Evolutionary conservation across 139 green algal species (phyloP), one percentile per base, ranked within the genome.

Genomic region (Ettlia oleoabundans): DNA sequence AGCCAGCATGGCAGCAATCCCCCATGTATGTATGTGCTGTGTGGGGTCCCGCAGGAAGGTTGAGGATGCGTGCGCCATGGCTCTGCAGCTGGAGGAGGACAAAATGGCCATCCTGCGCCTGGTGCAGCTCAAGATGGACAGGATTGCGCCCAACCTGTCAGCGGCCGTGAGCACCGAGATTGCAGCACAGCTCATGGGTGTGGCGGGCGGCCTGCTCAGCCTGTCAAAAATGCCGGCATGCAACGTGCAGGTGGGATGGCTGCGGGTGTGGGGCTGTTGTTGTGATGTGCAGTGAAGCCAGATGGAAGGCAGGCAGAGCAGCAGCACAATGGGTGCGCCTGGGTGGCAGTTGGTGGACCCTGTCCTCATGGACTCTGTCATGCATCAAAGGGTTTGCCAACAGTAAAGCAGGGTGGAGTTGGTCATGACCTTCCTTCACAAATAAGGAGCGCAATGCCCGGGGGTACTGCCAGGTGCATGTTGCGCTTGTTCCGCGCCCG

Each of bases 81-180:
- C 89, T 3, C 77, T 97, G 42, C 75, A 91, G 74, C 89, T 99
- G 51, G 96, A 99, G 81, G 88, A 90, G 64, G 94, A 97, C 86
- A 97, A 97, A 82, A 75, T 80, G 3, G 61, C 88, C 80, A 94
- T 98, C 75, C 88, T 97, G 62, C 82, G 87, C 32, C 94, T 98
- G 83, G 94, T 99, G 42, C 91, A 97, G 86, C 55, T 65, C 18
- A 80, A 82, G 43, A 99, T 99, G 97, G 87, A 90, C 42, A 82
- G 86, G 62, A 97, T 98, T 35, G 97, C 97, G 7, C 97, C 97
- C 69, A 99, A 99, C 89, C 87, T 99, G 76, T 96, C 91, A 8
- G 90, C 91, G 28, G 90, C 94, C 4, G 89, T 97, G 2, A 95
- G 97, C 77, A 93, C 89, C 26, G 95, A 98, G 75, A 90, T 98